These are phyloP conservation scores for Lentinula lateritia DNA, from an alignment of 768 basidiomycete species.

Conservation along the genomic window DNA sequence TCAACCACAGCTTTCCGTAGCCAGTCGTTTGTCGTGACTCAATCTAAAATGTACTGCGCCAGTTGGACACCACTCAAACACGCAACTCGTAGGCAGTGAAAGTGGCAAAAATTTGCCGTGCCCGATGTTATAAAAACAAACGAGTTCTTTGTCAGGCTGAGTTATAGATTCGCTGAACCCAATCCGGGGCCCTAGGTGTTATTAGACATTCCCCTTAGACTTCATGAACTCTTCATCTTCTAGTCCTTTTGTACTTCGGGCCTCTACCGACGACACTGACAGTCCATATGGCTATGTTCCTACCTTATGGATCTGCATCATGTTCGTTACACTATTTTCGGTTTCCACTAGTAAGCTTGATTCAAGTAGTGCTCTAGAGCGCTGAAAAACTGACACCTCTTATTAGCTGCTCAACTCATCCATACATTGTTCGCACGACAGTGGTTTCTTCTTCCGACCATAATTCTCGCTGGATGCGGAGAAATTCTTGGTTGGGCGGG, in stretches of 20 bases:
- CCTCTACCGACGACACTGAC: neutral
- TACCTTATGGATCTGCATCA: constrained; percentile 27
- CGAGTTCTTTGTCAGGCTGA: too few relatives aligned
- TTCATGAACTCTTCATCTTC: neutral
- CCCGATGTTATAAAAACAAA: too few relatives aligned
- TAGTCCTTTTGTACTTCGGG: neutral
- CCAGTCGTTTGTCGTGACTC: too few relatives aligned
- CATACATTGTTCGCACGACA: constrained; percentile 26
- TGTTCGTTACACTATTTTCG: constrained; percentile 29
- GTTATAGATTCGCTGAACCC: too few relatives aligned
- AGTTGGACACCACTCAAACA: too few relatives aligned
- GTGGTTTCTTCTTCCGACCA: constrained; percentile 38
- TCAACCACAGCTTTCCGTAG: too few relatives aligned
- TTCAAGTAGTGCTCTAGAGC: neutral
- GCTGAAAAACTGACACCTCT: neutral
- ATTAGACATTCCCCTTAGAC: neutral
- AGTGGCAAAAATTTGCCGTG: too few relatives aligned
- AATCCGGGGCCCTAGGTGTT: too few relatives aligned
- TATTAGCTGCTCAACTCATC: constrained; percentile 28
- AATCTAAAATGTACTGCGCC: neutral
- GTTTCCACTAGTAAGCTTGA: constrained; percentile 18
- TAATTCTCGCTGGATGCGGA: constrained; percentile 25
- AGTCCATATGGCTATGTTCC: constrained; percentile 31
- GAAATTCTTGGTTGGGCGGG: constrained; percentile 41
- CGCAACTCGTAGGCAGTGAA: too few relatives aligned